Percentiles rank a stretch among this genome's conserved stretches.
phyloP scores from a whole-genome alignment of 257 asterid genomes.

The Petunia secreta region DNA sequence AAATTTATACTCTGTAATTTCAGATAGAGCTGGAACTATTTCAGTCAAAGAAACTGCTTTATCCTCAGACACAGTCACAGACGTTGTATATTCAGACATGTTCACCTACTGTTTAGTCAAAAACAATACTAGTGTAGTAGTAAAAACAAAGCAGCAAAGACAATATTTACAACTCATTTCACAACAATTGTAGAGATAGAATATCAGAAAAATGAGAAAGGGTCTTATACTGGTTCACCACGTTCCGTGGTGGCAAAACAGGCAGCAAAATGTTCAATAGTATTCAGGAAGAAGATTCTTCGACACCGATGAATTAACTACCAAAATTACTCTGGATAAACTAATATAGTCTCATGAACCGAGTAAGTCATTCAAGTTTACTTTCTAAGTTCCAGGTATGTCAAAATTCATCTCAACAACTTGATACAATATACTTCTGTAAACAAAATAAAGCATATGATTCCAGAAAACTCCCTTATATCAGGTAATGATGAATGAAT shows the following conservation, averaged over 20 bases:
- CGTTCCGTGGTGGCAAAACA: neutral
- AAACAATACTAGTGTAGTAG: too few relatives aligned
- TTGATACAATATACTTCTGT: neutral
- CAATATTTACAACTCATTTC: too few relatives aligned
- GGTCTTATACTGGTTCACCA: neutral
- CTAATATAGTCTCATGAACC: neutral
- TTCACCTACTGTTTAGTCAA: too few relatives aligned
- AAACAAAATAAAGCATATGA: neutral
- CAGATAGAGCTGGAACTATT: too few relatives aligned
- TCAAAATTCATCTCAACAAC: neutral
- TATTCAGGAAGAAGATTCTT: neutral
- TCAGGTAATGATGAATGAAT: conserved; percentile 45
- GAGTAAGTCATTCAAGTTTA: conserved; percentile 6
- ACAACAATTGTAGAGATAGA: neutral
- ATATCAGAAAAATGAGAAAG: neutral
- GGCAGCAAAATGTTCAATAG: neutral
- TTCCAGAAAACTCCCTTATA: conserved; percentile 27
- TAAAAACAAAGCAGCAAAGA: too few relatives aligned
- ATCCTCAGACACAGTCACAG: too few relatives aligned
- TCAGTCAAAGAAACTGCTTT: too few relatives aligned
- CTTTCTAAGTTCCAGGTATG: neutral
- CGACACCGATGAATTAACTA: neutral
- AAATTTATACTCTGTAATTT: too few relatives aligned
- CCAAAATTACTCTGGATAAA: neutral
- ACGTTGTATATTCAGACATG: too few relatives aligned